phyloP scores from a whole-genome alignment of 2,329 filamentous ascomycete species.

The Blumeria hordei region DNA sequence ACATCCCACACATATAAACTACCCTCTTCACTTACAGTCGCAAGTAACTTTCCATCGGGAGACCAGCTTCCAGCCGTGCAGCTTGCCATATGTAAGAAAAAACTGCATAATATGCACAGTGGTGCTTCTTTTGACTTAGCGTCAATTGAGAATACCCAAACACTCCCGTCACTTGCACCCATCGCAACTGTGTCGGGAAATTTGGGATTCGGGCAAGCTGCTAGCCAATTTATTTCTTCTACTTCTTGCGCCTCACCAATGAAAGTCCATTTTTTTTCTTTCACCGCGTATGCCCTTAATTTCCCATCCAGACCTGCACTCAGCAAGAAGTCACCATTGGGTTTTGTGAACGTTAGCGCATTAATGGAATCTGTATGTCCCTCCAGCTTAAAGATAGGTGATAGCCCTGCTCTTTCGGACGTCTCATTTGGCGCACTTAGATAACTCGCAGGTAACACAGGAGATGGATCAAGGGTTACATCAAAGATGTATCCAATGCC shows the following conservation, averaged over 20 bases:
- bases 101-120: conserved; percentile 67
- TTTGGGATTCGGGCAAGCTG: conserved; percentile 43
- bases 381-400: conserved; percentile 50
- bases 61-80: conserved; percentile 87
- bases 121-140: conserved; percentile 32
- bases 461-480: conserved; percentile 37
- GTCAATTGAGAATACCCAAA: conserved; percentile 89
- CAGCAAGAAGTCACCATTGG: conserved; percentile 61
- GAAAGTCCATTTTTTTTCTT: conserved; percentile 29
- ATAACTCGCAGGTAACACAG: conserved; percentile 51
- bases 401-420: conserved; percentile 33
- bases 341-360: conserved; percentile 60
- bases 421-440: conserved; percentile 37
- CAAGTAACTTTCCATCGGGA: conserved; percentile 62
- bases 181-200: conserved; percentile 67
- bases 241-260: conserved; percentile 69
- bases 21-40: conserved; percentile 71
- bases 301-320: conserved; percentile 73
- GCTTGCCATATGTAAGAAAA: conserved; percentile 67
- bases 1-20: conserved; percentile 75
- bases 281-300: conserved; percentile 43
- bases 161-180: conserved; percentile 71
- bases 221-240: conserved; percentile 83
- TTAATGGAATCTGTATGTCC: conserved; percentile 86
- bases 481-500: conserved; percentile 79